Evolutionary conservation across 306 rosid genomes (phyloP).

Genomic region (Oxytropis ochrocephala): DNA sequence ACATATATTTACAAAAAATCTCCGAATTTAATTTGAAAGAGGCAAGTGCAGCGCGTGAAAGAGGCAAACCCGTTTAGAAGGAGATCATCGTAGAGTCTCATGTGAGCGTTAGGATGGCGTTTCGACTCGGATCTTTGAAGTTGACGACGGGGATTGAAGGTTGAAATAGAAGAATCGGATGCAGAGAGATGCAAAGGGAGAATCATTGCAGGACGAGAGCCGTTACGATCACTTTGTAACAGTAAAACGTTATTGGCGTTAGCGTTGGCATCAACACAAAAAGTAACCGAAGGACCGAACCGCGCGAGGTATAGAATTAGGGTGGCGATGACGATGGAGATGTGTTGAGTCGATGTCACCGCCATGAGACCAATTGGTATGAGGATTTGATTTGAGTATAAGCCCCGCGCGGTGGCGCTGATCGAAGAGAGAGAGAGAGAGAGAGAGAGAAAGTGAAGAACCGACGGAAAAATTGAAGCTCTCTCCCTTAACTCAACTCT

Average conservation of each 20-base stretch:
- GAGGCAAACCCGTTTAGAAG: slow-evolving; percentile 66
- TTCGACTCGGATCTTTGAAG: slow-evolving; percentile 49
- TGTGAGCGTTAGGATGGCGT: slow-evolving; percentile 60
- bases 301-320: slow-evolving; percentile 9
- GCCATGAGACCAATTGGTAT: slow-evolving; percentile 23
- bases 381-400: neutral
- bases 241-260: slow-evolving; percentile 23
- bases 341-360: slow-evolving; percentile 17
- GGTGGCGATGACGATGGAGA: neutral
- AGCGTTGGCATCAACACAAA: slow-evolving; percentile 30
- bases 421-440: slow-evolving; percentile 10
- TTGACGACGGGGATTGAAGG: slow-evolving; percentile 46
- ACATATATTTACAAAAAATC: neutral
- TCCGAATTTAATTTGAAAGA: neutral
- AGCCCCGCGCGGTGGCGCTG: slow-evolving; percentile 4
- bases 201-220: slow-evolving; percentile 52
- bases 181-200: slow-evolving; percentile 62
- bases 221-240: neutral
- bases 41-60: neutral
- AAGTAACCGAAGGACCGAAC: neutral
- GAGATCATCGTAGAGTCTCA: slow-evolving; percentile 91
- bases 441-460: slow-evolving; percentile 4
- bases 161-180: slow-evolving; percentile 30
- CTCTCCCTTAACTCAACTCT: neutral
- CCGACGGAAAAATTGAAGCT: neutral